Evolutionary conservation across 2,329 filamentous ascomycete genomes (phyloP).

Genomic region (Cordyceps cicadae): DNA sequence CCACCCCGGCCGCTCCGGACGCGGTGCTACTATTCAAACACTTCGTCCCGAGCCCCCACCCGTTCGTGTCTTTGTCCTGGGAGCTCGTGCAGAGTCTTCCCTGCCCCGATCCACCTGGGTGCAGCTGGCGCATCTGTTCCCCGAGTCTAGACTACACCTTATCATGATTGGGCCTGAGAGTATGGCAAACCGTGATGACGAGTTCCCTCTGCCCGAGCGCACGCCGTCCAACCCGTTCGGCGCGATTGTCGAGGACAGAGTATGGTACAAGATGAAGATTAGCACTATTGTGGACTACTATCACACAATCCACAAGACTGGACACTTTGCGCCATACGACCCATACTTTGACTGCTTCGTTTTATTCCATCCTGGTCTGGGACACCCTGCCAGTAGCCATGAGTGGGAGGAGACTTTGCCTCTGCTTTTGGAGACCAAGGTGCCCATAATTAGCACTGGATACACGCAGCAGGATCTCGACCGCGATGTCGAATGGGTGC

Average conservation of each 20-base stretch:
- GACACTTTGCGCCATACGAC: slow-evolving; percentile 88
- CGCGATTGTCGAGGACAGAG: slow-evolving; percentile 83
- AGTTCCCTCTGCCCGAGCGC: slow-evolving; percentile 82
- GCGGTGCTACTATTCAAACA: slow-evolving; percentile 65
- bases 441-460: slow-evolving; percentile 87
- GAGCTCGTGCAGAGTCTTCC: slow-evolving; percentile 94
- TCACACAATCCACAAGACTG: slow-evolving; percentile 87
- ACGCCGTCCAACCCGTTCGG: slow-evolving; percentile 86
- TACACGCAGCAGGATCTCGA: slow-evolving; percentile 96
- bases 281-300: slow-evolving; percentile 98
- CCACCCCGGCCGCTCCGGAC: slow-evolving; percentile 75
- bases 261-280: slow-evolving; percentile 88
- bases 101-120: slow-evolving; percentile 90
- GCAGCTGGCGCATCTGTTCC: slow-evolving; percentile 90
- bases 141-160: slow-evolving; percentile 79
- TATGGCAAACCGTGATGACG: slow-evolving; percentile 87
- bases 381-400: slow-evolving; percentile 84
- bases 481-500: slow-evolving; percentile 83
- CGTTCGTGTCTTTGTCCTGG: slow-evolving; percentile 85
- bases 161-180: slow-evolving; percentile 94
- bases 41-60: slow-evolving; percentile 78
- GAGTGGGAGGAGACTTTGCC: slow-evolving; percentile 93
- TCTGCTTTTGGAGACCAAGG: slow-evolving; percentile 85
- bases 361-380: slow-evolving; percentile 91
- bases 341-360: slow-evolving; percentile 98